Evolutionary conservation across 768 basidiomycete genomes (phyloP).

Genomic region (Kwoniella heveanensis): DNA sequence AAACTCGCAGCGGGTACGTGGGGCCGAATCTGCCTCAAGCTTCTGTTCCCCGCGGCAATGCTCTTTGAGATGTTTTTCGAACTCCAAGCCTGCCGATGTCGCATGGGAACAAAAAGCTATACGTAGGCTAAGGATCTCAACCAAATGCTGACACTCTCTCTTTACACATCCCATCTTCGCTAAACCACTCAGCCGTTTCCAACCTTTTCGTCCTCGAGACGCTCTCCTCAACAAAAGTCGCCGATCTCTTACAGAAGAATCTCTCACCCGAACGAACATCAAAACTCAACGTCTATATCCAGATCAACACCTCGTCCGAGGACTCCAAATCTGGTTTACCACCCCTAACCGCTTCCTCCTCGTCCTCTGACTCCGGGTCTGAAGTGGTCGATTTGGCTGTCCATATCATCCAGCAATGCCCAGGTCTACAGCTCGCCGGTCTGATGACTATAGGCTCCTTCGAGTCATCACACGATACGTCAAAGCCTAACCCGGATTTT

Average conservation of each 20-base stretch:
- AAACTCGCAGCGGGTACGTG: conserved; percentile 79
- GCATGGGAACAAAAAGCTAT: too few relatives aligned
- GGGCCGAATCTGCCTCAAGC: too few relatives aligned
- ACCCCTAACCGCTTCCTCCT: conserved; percentile 58
- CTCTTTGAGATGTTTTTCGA: too few relatives aligned
- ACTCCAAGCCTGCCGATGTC: too few relatives aligned
- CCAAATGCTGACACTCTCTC: too few relatives aligned
- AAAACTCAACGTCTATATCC: conserved; percentile 80
- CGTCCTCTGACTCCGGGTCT: not conserved
- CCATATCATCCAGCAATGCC: conserved; percentile 72
- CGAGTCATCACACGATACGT: conserved; percentile 65
- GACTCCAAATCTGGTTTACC: conserved; percentile 81
- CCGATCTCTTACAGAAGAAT: conserved; percentile 74
- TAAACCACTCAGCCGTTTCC: conserved; percentile 70
- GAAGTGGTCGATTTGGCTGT: conserved; percentile 70
- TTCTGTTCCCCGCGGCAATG: too few relatives aligned
- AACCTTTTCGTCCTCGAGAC: conserved; percentile 88
- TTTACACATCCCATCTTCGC: too few relatives aligned
- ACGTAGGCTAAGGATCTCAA: too few relatives aligned
- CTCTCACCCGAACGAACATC: conserved; percentile 61
- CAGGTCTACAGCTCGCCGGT: conserved; percentile 73
- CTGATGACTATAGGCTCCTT: conserved; percentile 96
- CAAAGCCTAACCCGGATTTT: conserved; percentile 73
- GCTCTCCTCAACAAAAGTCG: conserved; percentile 76
- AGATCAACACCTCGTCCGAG: conserved; percentile 96